Percentiles rank a stretch among this genome's conserved stretches.
phyloP scores from a whole-genome alignment of 768 basidiomycete species.

The Melanogaster broomeanus region DNA sequence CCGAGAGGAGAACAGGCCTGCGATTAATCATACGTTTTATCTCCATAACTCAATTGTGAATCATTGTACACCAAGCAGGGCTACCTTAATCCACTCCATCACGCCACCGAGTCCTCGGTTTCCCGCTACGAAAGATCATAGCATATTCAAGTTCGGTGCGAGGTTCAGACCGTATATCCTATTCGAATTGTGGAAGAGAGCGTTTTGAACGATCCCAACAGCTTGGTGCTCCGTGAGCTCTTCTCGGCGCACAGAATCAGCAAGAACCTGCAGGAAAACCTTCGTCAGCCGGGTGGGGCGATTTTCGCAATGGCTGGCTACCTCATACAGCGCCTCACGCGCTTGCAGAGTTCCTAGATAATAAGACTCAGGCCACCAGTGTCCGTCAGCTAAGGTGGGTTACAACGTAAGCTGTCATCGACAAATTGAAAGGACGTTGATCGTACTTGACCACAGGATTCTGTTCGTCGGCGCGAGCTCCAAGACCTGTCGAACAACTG shows the following conservation, averaged over 20 bases:
- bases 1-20: too few species aligned
- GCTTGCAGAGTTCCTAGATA: constrained; percentile 70
- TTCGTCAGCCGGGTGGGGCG: too few species aligned
- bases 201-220: constrained; percentile 50
- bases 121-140: not conserved
- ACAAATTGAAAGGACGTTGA: not conserved
- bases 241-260: constrained; percentile 42
- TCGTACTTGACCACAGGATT: constrained; percentile 77
- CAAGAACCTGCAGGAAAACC: constrained; percentile 53
- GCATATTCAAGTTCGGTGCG: constrained; percentile 17
- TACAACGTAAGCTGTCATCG: not conserved
- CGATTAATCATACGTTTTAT: too few species aligned
- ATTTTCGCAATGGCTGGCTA: constrained; percentile 25
- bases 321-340: constrained; percentile 57
- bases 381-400: not conserved
- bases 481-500: constrained; percentile 59
- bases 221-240: constrained; percentile 58
- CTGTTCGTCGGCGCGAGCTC: constrained; percentile 79
- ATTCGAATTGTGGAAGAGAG: constrained; percentile 65
- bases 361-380: constrained; percentile 69
- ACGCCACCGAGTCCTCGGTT: too few species aligned
- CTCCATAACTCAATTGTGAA: too few species aligned
- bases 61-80: too few species aligned
- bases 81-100: too few species aligned
- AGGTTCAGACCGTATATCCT: constrained; percentile 56